These are phyloP conservation scores for Plasmodium coatneyi DNA, from an alignment of 169 alveolate species.

Conservation along the genomic window DNA sequence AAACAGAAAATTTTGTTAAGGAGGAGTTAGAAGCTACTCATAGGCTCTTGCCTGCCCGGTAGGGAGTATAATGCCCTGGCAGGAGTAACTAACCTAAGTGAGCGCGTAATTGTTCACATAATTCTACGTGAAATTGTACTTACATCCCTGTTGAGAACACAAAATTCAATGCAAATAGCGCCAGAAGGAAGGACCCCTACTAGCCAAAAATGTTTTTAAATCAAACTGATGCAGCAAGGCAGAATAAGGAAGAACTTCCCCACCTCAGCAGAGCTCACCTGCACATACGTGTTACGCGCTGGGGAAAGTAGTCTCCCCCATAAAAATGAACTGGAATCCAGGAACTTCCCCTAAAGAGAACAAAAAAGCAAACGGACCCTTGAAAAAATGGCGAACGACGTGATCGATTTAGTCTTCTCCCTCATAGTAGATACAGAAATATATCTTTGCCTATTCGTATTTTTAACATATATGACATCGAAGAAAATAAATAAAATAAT, in stretches of 20 bases:
- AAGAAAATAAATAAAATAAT: constrained; percentile 27
- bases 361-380: neutral
- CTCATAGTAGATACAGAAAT: constrained; percentile 27
- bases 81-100: neutral
- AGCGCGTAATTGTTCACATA: neutral
- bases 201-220: neutral
- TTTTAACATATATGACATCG: constrained; percentile 4
- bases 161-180: neutral
- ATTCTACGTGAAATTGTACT: neutral
- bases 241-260: neutral
- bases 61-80: neutral
- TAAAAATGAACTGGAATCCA: neutral
- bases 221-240: neutral
- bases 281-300: neutral
- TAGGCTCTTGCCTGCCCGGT: neutral
- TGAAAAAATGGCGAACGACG: constrained; percentile 1
- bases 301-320: neutral
- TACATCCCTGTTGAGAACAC: neutral
- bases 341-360: neutral
- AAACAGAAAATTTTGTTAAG: neutral
- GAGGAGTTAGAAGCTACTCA: neutral
- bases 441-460: constrained; percentile 11
- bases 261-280: neutral
- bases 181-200: neutral
- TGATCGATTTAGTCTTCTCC: constrained; percentile 13